Conservation (phyloP, 2,329 filamentous ascomycete genomes). For the Trichoderma cornu-damae region DNA sequence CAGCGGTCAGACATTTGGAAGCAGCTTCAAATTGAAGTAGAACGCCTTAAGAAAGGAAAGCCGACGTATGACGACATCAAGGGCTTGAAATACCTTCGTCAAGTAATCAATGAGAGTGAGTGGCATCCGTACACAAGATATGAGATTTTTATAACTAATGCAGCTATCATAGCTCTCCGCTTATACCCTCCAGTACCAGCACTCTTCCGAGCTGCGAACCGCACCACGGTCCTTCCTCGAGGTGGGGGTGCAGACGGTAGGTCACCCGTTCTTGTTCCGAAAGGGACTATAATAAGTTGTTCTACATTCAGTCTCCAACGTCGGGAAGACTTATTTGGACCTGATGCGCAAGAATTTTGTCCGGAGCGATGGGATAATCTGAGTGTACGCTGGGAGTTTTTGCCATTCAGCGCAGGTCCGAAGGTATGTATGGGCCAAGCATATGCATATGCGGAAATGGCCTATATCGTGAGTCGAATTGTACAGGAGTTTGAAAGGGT, state of each 20-base stretch:
- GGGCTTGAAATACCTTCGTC: background rate
- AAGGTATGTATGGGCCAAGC: background rate
- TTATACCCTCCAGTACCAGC: background rate
- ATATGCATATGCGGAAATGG: background rate
- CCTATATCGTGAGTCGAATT: background rate
- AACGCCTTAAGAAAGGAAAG: background rate
- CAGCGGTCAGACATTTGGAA: background rate
- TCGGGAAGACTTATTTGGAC: background rate
- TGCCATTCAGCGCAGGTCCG: background rate
- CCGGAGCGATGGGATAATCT: background rate
- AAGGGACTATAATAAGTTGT: background rate
- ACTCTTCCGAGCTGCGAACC: background rate
- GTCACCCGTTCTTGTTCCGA: background rate
- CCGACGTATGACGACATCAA: background rate
- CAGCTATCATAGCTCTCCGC: background rate
- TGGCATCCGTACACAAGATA: background rate
- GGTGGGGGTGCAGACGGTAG: background rate
- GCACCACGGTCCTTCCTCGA: background rate
- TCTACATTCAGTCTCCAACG: background rate
- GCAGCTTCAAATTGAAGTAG: background rate
- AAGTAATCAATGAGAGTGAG: conserved; percentile 3
- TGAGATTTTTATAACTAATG: background rate
- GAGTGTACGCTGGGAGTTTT: background rate
- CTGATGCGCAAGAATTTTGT: background rate
- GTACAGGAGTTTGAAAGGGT: background rate